These are phyloP conservation scores for Pyrenophora teres DNA, from an alignment of 2,329 filamentous ascomycete genomes.

Conservation along the genomic window DNA sequence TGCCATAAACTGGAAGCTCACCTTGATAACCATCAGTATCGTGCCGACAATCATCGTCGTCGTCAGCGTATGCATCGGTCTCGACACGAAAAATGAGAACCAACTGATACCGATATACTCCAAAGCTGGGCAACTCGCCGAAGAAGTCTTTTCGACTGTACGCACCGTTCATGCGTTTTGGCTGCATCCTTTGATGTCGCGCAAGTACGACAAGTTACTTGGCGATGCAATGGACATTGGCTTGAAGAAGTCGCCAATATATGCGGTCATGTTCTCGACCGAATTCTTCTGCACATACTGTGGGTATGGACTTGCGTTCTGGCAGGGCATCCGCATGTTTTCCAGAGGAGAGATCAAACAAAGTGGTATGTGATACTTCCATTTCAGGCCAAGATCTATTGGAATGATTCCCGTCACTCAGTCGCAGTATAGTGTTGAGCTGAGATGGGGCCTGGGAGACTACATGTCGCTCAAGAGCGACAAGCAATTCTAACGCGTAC, in stretches of 20 bases:
- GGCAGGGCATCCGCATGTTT: slow-evolving; percentile 63
- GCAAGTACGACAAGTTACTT: slow-evolving; percentile 52
- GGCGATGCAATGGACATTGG: slow-evolving; percentile 51
- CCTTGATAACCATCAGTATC: slow-evolving; percentile 68
- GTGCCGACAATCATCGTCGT: slow-evolving; percentile 52
- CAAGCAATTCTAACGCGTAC: background rate
- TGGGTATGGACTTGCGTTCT: slow-evolving; percentile 56
- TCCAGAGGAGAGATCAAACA: slow-evolving; percentile 55
- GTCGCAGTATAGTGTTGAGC: background rate
- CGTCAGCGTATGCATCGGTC: slow-evolving; percentile 35
- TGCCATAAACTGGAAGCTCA: slow-evolving; percentile 89
- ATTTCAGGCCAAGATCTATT: too few relatives aligned
- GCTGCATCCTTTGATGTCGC: slow-evolving; percentile 50
- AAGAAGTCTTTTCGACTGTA: slow-evolving; percentile 58
- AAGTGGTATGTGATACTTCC: slow-evolving; percentile 33
- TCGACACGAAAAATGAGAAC: slow-evolving; percentile 46
- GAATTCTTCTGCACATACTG: slow-evolving; percentile 51
- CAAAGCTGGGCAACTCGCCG: slow-evolving; percentile 53
- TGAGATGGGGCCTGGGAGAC: background rate
- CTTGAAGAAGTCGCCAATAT: slow-evolving; percentile 52
- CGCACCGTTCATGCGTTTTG: slow-evolving; percentile 56
- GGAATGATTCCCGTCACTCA: too few relatives aligned
- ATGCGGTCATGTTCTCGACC: slow-evolving; percentile 50
- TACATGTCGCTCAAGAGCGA: background rate
- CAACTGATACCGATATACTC: slow-evolving; percentile 50